These are phyloP conservation scores for Thelephora terrestris DNA, from an alignment of 1,284 basidiomycete genomes.

Conservation along the genomic window DNA sequence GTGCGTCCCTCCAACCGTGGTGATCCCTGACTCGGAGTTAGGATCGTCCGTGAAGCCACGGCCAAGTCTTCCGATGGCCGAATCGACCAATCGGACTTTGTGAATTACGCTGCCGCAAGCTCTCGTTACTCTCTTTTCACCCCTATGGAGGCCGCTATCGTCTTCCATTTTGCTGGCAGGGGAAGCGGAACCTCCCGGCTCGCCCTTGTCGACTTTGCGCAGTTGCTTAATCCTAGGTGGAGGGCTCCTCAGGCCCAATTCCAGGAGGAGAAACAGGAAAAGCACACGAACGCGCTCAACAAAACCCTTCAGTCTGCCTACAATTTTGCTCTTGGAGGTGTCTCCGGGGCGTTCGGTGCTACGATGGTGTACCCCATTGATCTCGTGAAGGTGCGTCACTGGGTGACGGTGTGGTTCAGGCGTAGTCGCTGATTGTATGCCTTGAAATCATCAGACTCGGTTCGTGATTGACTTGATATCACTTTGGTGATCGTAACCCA, in stretches of 20 bases:
- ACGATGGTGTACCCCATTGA: slow-evolving; percentile 94
- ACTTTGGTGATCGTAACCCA: not conserved
- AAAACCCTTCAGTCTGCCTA: slow-evolving; percentile 60
- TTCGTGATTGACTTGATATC: slow-evolving; percentile 16
- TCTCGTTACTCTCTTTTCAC: slow-evolving; percentile 90
- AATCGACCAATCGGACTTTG: slow-evolving; percentile 77
- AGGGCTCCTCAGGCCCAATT: slow-evolving; percentile 49
- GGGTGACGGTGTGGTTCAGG: not conserved
- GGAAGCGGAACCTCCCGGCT: slow-evolving; percentile 62
- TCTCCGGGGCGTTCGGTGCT: slow-evolving; percentile 89
- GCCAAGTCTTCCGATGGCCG: slow-evolving; percentile 88
- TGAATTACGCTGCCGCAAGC: slow-evolving; percentile 60
- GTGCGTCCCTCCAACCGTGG: not conserved
- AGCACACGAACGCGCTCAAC: slow-evolving; percentile 30
- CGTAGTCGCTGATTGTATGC: not conserved
- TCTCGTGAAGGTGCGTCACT: slow-evolving; percentile 55
- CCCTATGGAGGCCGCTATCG: slow-evolving; percentile 91
- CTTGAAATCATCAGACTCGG: slow-evolving; percentile 46
- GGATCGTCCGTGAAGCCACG: slow-evolving; percentile 78
- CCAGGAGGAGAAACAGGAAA: slow-evolving; percentile 21
- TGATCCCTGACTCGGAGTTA: slow-evolving; percentile 16
- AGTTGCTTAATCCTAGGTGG: slow-evolving; percentile 83
- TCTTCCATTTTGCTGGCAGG: slow-evolving; percentile 91
- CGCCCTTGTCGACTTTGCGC: slow-evolving; percentile 79
- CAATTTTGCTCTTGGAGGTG: slow-evolving; percentile 82